These are phyloP conservation scores for Pseudogymnoascus sp. DNA, from an alignment of 2,329 filamentous ascomycete species.

Conservation along the genomic window DNA sequence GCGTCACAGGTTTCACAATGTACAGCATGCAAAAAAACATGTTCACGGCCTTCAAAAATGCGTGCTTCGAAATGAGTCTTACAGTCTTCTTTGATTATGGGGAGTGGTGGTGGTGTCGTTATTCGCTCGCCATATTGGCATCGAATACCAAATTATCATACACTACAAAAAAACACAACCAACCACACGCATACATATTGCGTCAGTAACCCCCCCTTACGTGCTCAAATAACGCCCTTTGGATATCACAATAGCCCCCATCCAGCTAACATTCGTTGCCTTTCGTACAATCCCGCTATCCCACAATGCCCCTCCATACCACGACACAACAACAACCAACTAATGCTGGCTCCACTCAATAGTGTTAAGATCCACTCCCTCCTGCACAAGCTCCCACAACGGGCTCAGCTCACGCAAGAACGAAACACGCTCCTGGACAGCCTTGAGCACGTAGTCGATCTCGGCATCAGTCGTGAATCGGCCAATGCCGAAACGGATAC, in stretches of 20 bases:
- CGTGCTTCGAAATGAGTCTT: conserved; percentile 1
- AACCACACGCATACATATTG: not conserved
- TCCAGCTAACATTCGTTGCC: not conserved
- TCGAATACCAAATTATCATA: not conserved
- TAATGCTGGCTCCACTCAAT: conserved; percentile 98
- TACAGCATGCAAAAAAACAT: not conserved
- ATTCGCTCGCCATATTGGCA: conserved; percentile 6
- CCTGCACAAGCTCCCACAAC: conserved; percentile 95
- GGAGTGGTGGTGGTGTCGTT: conserved; percentile 1
- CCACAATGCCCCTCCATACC: not conserved
- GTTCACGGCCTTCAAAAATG: not conserved
- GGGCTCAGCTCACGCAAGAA: conserved; percentile 94
- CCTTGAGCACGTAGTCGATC: conserved; percentile 96
- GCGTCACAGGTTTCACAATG: not conserved
- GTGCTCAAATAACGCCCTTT: conserved; percentile 1
- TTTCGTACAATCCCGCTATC: not conserved
- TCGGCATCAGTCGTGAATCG: conserved; percentile 92
- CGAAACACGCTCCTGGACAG: conserved; percentile 79
- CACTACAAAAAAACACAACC: not conserved
- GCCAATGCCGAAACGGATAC: conserved; percentile 94
- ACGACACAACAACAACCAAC: not conserved
- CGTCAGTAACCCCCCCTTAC: not conserved
- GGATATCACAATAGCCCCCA: not conserved
- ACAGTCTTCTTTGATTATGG: conserved; percentile 2
- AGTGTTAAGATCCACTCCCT: conserved; percentile 88